A percentile compares a stretch with the other conserved stretches of the same genome.
phyloP scores from a whole-genome alignment of 1,284 basidiomycete species.

The Trametes polyzona region DNA sequence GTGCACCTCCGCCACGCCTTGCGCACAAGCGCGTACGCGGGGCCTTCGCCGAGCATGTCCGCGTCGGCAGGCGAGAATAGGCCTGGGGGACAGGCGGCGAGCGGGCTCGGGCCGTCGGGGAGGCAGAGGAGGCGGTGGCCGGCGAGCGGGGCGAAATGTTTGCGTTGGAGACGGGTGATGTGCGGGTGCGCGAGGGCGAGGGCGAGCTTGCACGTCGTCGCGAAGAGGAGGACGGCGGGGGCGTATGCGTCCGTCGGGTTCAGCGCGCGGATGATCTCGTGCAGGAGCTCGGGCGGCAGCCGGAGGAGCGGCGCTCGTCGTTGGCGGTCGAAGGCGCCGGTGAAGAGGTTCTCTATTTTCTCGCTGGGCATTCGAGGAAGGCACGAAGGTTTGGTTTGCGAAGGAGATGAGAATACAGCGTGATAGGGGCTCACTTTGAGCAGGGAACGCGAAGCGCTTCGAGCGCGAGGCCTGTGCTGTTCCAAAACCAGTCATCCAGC shows the following conservation, averaged over 20 bases:
- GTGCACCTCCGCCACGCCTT: slow-evolving; percentile 3
- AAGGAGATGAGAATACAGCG: background rate
- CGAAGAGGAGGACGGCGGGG: slow-evolving; percentile 14
- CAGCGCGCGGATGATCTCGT: slow-evolving; percentile 6
- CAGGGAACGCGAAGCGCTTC: slow-evolving; percentile 5
- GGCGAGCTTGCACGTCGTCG: slow-evolving; percentile 11
- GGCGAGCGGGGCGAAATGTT: slow-evolving; percentile 11
- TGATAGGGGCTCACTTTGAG: background rate
- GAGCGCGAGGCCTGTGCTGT: background rate
- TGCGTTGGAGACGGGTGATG: slow-evolving; percentile 9
- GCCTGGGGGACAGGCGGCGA: background rate
- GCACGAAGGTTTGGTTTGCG: no score
- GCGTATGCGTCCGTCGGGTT: slow-evolving; percentile 2
- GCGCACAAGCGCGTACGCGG: slow-evolving; percentile 4
- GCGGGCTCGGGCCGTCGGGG: background rate
- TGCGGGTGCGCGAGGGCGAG: slow-evolving; percentile 15
- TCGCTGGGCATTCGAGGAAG: background rate
- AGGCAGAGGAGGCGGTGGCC: slow-evolving; percentile 18
- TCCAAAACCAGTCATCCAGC: slow-evolving; percentile 1
- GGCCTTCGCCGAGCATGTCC: background rate
- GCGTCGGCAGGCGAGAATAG: background rate
- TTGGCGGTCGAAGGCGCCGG: background rate
- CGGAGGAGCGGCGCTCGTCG: slow-evolving; percentile 9
- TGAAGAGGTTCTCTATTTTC: background rate
- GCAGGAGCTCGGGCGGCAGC: slow-evolving; percentile 17